Percentiles rank a stretch among this genome's conserved stretches.
Conservation (phyloP, 1,139 yeast genomes). For the Citeromyces hawaiiensis region DNA sequence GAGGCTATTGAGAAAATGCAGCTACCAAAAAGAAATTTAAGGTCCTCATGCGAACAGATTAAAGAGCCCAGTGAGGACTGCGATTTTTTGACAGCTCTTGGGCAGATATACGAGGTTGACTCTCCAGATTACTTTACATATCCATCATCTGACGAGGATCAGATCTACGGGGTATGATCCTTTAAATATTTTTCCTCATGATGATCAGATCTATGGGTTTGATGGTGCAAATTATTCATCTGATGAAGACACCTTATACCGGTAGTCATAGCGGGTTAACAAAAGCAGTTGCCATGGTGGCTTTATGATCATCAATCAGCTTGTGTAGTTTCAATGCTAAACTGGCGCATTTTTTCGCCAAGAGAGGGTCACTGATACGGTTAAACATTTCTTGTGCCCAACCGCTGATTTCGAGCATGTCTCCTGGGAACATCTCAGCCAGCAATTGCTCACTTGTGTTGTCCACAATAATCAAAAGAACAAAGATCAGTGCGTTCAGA, state of each 20-base stretch:
- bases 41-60: background rate
- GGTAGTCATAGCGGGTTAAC: background rate
- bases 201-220: too few species aligned
- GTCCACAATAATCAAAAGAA: slow-evolving; percentile 32
- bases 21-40: background rate
- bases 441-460: slow-evolving; percentile 25
- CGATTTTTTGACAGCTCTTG: background rate
- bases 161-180: too few species aligned
- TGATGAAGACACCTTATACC: too few species aligned
- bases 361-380: background rate
- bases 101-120: background rate
- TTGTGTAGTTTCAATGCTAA: background rate
- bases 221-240: too few species aligned
- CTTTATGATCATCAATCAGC: background rate
- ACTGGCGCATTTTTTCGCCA: background rate
- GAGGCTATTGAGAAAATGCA: background rate
- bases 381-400: slow-evolving; percentile 2
- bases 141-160: too few species aligned
- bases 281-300: background rate
- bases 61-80: background rate
- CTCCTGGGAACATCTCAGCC: slow-evolving; percentile 24
- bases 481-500: slow-evolving; percentile 34
- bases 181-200: too few species aligned
- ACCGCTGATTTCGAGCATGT: slow-evolving; percentile 3
- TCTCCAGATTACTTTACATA: too few species aligned